A percentile compares a stretch with the other conserved stretches of the same genome.
Evolutionary conservation across 495 filamentous ascomycete species (phyloP).

Genomic region (Penicillium atrosanguineum): DNA sequence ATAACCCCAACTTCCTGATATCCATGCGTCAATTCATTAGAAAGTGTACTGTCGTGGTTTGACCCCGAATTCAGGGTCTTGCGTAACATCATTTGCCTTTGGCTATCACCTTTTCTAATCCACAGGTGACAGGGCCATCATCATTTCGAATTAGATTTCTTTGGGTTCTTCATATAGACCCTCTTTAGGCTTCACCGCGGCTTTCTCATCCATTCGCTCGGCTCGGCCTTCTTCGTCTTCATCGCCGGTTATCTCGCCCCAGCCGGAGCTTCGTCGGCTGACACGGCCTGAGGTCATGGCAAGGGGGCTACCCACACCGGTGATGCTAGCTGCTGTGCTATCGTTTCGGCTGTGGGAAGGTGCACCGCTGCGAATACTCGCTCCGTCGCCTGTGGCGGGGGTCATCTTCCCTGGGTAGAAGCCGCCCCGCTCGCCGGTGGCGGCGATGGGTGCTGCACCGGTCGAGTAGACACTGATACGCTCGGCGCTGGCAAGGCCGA

Average conservation of each 20-base stretch:
- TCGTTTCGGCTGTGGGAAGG: conserved; percentile 77
- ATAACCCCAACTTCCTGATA: conserved; percentile 9
- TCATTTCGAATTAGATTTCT: conserved; percentile 6
- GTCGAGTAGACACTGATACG: conserved; percentile 84
- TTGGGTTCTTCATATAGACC: conserved; percentile 12
- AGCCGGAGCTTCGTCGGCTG: conserved; percentile 61
- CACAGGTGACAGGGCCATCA: neutral
- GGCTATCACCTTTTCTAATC: conserved; percentile 1
- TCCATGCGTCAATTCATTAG: conserved; percentile 30
- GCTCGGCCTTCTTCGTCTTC: conserved; percentile 25
- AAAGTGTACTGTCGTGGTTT: conserved; percentile 9
- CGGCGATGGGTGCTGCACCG: conserved; percentile 60
- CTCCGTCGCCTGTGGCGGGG: conserved; percentile 59
- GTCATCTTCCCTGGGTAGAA: conserved; percentile 71
- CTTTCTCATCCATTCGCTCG: conserved; percentile 26
- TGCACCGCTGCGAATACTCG: conserved; percentile 74
- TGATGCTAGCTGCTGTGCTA: conserved; percentile 75
- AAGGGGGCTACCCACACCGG: conserved; percentile 56
- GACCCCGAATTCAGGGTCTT: conserved; percentile 3
- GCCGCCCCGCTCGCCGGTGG: conserved; percentile 71
- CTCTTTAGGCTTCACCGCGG: conserved; percentile 1
- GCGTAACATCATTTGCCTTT: conserved; percentile 19
- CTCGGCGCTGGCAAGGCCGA: conserved; percentile 67
- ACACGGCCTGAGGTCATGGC: conserved; percentile 46
- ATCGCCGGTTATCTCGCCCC: conserved; percentile 57